Evolutionary conservation across 371 early-diverging fungal species (phyloP), one percentile per base, ranked within the genome.

Genomic region (Apophysomyces elegans): DNA sequence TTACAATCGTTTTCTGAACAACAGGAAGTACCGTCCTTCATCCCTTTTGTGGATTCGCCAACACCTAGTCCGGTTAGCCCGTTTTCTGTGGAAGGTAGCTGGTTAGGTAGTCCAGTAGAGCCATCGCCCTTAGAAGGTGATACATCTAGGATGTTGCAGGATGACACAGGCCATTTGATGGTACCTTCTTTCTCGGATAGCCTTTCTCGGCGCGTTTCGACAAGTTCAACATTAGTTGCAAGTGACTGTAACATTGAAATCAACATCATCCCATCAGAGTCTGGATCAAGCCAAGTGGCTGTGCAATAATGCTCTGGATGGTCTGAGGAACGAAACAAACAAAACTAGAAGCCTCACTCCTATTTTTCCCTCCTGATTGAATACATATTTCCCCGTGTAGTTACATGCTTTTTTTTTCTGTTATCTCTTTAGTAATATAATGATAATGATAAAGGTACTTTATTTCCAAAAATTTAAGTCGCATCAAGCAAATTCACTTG

Each of bases 41-140:
- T 76, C 47, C 72, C 74, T 35, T 70, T 66, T 54, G 65, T 70
- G 35, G 77, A 77, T 16, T 80, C 80, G 0, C 75, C 80, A n/a
- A 37, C 71, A 4, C 73, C 75, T 8, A 77, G 76, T 56, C 77
- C 74, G 12, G 65, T 70, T 12, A 62, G 57, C 39, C 63, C 67
- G n/a, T 72, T 66, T 45, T 65, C 66, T 37, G 64, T 63, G 3
- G 71, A 70, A 44, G 50, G 66, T 35, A 61, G 63, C 37, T 71
- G 76, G 63, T 69, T 76, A 32, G 75, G 74, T 12, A 76, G 74
- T 36, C 79, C 79, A 12, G 58, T 70, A 11, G 46, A 59, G 38
- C 67, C 76, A 44, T 64, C 70, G 32, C 70, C 64, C 39, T 37
- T 70, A 57, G 50, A 58, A 13, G 16, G 14, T 38, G 14, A 26